Evolutionary conservation across 805 yeast genomes (phyloP).

Genomic region (Nakazawaea holstii): DNA sequence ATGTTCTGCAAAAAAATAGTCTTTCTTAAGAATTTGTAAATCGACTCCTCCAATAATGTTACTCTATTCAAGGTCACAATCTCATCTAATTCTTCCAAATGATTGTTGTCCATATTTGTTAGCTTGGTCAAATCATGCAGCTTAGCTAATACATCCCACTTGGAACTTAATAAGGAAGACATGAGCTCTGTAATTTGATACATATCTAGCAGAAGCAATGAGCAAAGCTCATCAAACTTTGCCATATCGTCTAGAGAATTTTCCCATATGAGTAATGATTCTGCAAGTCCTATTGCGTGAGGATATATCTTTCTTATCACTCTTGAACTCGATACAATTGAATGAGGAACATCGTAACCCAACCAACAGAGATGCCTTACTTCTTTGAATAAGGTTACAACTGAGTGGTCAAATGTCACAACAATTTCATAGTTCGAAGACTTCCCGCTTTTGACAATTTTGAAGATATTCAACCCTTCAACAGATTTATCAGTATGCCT

Average conservation of each 20-base stretch:
- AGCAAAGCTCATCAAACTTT: slow-evolving; percentile 33
- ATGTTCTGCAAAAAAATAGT: slow-evolving; percentile 23
- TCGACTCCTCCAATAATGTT: slow-evolving; percentile 24
- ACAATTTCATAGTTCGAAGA: slow-evolving; percentile 24
- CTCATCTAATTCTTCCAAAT: slow-evolving; percentile 23
- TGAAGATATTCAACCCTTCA: slow-evolving; percentile 25
- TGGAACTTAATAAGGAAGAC: slow-evolving; percentile 27
- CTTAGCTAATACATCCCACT: slow-evolving; percentile 51
- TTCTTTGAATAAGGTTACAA: slow-evolving; percentile 44
- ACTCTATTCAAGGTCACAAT: slow-evolving; percentile 26
- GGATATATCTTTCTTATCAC: slow-evolving; percentile 51
- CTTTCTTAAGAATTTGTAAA: slow-evolving; percentile 25
- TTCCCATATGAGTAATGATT: slow-evolving; percentile 40
- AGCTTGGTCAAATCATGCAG: slow-evolving; percentile 38
- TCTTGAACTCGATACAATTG: slow-evolving; percentile 39
- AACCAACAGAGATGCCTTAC: slow-evolving; percentile 42
- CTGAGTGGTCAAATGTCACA: slow-evolving; percentile 47
- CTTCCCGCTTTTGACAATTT: slow-evolving; percentile 22
- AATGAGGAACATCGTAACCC: slow-evolving; percentile 54
- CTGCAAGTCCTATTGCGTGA: slow-evolving; percentile 46
- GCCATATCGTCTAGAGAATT: slow-evolving; percentile 24
- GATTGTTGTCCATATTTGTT: slow-evolving; percentile 16
- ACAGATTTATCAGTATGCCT: slow-evolving; percentile 5
- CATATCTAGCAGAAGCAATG: slow-evolving; percentile 34
- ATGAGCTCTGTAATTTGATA: slow-evolving; percentile 28